A percentile compares a stretch with the other conserved stretches of the same genome.
phyloP scores from a whole-genome alignment of 108 stramenopile genomes.

The Cyclotella atomus region DNA sequence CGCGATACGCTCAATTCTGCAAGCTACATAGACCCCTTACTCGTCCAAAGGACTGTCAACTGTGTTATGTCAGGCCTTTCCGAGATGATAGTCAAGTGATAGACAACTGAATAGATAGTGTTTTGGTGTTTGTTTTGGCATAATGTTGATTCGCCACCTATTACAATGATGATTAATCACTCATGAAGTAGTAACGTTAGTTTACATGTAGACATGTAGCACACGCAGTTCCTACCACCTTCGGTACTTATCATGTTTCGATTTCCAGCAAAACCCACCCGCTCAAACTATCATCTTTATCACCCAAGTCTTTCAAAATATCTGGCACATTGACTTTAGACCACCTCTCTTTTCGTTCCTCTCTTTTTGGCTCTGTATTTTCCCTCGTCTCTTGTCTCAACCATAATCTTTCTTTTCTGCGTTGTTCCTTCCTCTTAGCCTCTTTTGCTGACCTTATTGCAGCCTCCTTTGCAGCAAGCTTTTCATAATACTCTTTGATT shows the following conservation, averaged over 20 bases:
- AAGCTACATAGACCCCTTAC: slow-evolving; percentile 1
- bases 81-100: neutral
- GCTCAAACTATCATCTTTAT: slow-evolving; percentile 7
- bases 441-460: slow-evolving; percentile 7
- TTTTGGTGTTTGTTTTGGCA: too few relatives aligned
- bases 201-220: too few relatives aligned
- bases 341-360: slow-evolving; percentile 19
- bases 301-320: slow-evolving; percentile 29
- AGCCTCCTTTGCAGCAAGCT: slow-evolving; percentile 16
- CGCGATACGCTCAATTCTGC: neutral
- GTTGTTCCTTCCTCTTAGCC: slow-evolving; percentile 6
- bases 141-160: too few relatives aligned
- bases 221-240: too few relatives aligned
- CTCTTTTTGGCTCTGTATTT: neutral
- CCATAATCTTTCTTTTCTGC: slow-evolving; percentile 10
- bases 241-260: neutral
- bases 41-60: slow-evolving; percentile 15
- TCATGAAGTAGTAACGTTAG: too few relatives aligned
- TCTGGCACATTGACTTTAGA: slow-evolving; percentile 22
- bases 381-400: slow-evolving; percentile 11
- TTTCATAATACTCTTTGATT: slow-evolving; percentile 22
- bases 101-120: too few relatives aligned
- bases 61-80: neutral
- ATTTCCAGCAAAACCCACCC: slow-evolving; percentile 33
- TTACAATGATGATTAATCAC: too few relatives aligned